A percentile compares a stretch with the other conserved stretches of the same genome.
Evolutionary conservation across 2,329 filamentous ascomycete genomes (phyloP).

Genomic region (Colletotrichum eremochloae): DNA sequence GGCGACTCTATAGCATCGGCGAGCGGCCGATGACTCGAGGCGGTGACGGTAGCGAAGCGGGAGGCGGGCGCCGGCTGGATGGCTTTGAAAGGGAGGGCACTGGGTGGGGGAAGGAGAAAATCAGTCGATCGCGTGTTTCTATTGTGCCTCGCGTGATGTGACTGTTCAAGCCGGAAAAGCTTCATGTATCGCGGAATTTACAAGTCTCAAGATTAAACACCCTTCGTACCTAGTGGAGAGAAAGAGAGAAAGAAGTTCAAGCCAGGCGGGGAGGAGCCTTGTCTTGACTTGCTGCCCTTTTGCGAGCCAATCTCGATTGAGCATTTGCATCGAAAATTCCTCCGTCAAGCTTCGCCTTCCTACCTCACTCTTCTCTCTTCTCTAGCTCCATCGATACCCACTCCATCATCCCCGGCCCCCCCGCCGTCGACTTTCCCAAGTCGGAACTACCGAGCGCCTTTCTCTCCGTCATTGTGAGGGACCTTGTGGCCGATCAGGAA

Average conservation of each 20-base stretch:
- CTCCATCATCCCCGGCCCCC: not conserved
- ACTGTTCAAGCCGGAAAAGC: not conserved
- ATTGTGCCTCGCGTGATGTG: not conserved
- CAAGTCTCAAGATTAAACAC: not conserved
- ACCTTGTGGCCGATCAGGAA: not conserved
- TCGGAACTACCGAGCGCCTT: not conserved
- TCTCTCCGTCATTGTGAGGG: not conserved
- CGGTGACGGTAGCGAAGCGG: slow-evolving; percentile 1
- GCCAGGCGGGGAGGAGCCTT: slow-evolving; percentile 10
- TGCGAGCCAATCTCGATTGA: slow-evolving; percentile 7
- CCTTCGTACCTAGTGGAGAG: not conserved
- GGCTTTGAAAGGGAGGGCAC: not conserved
- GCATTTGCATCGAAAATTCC: not conserved
- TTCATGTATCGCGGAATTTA: not conserved
- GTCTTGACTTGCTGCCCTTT: not conserved
- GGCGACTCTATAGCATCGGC: slow-evolving; percentile 2
- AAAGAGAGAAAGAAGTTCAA: not conserved
- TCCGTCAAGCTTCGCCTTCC: not conserved
- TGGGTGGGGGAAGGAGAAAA: not conserved
- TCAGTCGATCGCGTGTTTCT: not conserved
- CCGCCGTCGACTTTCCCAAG: not conserved
- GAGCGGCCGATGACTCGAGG: slow-evolving; percentile 9
- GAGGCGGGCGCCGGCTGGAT: not conserved
- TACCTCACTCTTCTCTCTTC: not conserved
- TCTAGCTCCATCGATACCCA: not conserved